Base-by-base conservation (phyloP, 495 filamentous ascomycete species). In the Tuber melanosporum region DNA sequence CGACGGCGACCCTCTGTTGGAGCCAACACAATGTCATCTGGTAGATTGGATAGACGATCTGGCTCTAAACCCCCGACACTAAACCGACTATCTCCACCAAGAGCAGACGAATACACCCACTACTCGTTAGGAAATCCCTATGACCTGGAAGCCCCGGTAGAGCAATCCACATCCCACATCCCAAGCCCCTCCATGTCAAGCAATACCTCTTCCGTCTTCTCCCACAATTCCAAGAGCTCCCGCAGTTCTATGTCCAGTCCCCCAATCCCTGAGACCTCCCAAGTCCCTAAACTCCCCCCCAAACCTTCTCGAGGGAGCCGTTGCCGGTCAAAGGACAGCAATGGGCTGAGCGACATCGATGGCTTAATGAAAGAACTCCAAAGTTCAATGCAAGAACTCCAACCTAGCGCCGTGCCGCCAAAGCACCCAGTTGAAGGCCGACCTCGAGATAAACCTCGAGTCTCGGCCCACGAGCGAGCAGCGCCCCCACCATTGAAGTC, bases 341-440 rank as follows among this genome's bases (percentile, higher is more conserved):
- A 70, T 73, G 75, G 73, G 19, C 70, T 74, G n/a, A 72, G 66
- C 12, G 84, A 84, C 12, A 83, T 86, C 46, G 87, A 90, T 79
- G 84, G 82, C 22, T 79, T 90, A 76, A 87, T 89, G 86, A 82
- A 86, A 22, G 88, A 89, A 66, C 75, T 89, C 17, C 85, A 89
- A 76, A 84, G 83, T 41, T 87, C 88, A 32, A 88, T 88, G 83
- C 82, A 85, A 70, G 83, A 84, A 12, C 83, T 82, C 20, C 83
- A 80, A 44, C 75, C 79, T 4, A 75, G 75, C 79, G 49, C 71
- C 49, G 41, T 77, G 77, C 70, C 80, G 57, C 57, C 26, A 15
- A 66, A 66, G 52, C 73, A 52, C 14, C 41, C 71, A 57, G 46
- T 57, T 62, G 62, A 76, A 42, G 71, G 46, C 47, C 42, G 66